These are phyloP conservation scores for Phalaenopsis aphrodite DNA, from an alignment of 106 monocot genomes.

Conservation along the genomic window DNA sequence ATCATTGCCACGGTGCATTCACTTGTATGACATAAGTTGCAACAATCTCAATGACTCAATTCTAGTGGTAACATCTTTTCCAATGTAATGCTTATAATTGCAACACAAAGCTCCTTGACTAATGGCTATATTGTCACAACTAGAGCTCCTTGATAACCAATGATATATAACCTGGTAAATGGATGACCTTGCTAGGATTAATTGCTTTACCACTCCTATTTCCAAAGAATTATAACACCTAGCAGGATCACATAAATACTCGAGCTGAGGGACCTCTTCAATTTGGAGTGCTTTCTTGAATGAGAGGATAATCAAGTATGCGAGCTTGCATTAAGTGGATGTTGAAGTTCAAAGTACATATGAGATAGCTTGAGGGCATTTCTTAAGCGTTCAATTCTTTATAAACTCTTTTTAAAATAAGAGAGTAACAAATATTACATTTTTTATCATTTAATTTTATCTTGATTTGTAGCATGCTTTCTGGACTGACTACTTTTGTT, in stretches of 20 bases:
- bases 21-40: neutral
- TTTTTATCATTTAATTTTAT: constrained; percentile 3
- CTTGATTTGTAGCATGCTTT: constrained; percentile 13
- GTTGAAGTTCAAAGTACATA: neutral
- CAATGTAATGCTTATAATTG: neutral
- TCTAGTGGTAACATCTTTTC: neutral
- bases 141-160: neutral
- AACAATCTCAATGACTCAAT: neutral
- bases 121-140: neutral
- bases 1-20: neutral
- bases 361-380: neutral
- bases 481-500: constrained; percentile 28
- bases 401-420: neutral
- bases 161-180: neutral
- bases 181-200: no score
- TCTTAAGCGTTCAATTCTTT: neutral
- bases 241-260: neutral
- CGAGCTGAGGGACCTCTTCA: neutral
- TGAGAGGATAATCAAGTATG: neutral
- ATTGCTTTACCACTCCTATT: neutral
- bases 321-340: neutral
- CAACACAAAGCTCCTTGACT: neutral
- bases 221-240: neutral
- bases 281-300: neutral
- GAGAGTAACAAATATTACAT: neutral